Conservation (phyloP, 2,329 filamentous ascomycete genomes). For the Cordyceps javanica region DNA sequence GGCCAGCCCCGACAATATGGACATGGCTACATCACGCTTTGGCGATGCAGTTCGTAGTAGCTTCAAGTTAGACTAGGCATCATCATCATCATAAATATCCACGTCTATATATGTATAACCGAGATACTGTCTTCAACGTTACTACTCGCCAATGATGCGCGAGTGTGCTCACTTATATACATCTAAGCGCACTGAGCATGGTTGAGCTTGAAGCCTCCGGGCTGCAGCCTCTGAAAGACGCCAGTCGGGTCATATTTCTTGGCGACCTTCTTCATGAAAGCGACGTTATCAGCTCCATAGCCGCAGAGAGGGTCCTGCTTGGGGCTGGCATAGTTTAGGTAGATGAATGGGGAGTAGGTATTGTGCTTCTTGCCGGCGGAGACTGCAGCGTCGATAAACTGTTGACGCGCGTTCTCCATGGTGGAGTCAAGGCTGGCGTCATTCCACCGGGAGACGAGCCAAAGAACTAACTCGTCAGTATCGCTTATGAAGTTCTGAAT, state of each 20-base stretch:
- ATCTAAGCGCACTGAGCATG: not conserved
- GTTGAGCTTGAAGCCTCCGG: constrained; percentile 23
- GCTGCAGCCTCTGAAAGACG: constrained; percentile 27
- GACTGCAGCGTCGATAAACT: constrained; percentile 1
- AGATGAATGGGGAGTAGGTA: constrained; percentile 19
- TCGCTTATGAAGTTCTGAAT: not conserved
- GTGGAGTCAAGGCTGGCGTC: constrained; percentile 9
- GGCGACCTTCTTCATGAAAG: constrained; percentile 22
- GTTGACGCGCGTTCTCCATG: constrained; percentile 9
- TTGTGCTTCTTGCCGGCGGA: constrained; percentile 10
- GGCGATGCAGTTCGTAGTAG: constrained; percentile 63
- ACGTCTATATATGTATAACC: not conserved
- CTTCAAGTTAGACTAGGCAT: not conserved
- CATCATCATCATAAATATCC: constrained; percentile 1
- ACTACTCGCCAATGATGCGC: not conserved
- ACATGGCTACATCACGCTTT: constrained; percentile 66
- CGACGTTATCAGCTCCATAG: constrained; percentile 32
- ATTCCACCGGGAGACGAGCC: constrained; percentile 14
- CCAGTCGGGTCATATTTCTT: constrained; percentile 27
- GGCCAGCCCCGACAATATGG: constrained; percentile 64
- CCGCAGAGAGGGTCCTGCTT: constrained; percentile 31
- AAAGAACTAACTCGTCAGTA: constrained; percentile 10
- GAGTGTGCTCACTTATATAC: not conserved
- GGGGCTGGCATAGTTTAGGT: constrained; percentile 37
- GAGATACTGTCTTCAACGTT: not conserved